Conservation (phyloP, 2,329 filamentous ascomycete species). For the Elsinoe necatrix region DNA sequence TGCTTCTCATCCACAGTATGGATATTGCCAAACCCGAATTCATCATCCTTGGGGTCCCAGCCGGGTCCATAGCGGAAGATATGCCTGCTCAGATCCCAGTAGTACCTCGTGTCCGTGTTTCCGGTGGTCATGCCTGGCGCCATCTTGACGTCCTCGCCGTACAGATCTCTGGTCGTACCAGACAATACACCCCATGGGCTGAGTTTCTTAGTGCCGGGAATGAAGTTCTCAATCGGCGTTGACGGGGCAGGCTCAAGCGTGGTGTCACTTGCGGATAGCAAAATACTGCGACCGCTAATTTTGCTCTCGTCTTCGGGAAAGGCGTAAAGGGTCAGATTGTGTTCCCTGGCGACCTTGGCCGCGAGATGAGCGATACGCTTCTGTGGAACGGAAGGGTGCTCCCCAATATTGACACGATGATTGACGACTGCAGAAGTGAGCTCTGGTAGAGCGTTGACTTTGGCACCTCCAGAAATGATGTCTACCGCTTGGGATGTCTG, state of each 20-base stretch:
- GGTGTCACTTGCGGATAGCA: constrained; percentile 22
- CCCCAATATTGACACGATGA: constrained; percentile 50
- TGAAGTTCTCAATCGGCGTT: constrained; percentile 30
- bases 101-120: constrained; percentile 30
- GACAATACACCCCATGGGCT: constrained; percentile 31
- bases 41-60: constrained; percentile 25
- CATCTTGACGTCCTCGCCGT: constrained; percentile 34
- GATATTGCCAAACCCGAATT: constrained; percentile 25
- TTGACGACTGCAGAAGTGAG: constrained; percentile 46
- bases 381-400: constrained; percentile 40
- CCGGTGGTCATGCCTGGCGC: constrained; percentile 31
- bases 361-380: constrained; percentile 41
- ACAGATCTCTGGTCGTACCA: constrained; percentile 37
- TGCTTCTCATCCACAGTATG: constrained; percentile 30
- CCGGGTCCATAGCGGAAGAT: constrained; percentile 33
- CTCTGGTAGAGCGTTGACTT: constrained; percentile 52
- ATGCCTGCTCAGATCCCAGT: constrained; percentile 30
- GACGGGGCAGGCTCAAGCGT: constrained; percentile 29
- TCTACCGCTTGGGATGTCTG: constrained; percentile 52
- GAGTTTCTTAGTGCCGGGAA: constrained; percentile 25
- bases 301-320: constrained; percentile 37
- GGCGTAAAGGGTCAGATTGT: constrained; percentile 41
- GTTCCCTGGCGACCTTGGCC: constrained; percentile 39
- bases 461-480: constrained; percentile 47
- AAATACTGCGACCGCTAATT: constrained; percentile 24